Evolutionary conservation across 495 filamentous ascomycete species (phyloP).

Genomic region (Daldinia loculata): DNA sequence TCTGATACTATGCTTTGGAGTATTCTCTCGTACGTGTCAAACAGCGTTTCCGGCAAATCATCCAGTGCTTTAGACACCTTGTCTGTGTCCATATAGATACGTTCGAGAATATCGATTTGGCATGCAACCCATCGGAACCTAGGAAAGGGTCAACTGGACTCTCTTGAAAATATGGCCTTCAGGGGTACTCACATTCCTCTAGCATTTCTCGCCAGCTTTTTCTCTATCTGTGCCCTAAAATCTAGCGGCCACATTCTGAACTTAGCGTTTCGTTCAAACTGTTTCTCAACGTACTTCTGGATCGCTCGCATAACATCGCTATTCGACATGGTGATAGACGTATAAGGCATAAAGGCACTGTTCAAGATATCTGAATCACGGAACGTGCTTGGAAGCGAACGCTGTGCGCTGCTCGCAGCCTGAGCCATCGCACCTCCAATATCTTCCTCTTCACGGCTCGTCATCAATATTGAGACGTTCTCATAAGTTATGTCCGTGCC

Average conservation of each 20-base stretch:
- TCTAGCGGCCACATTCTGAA: constrained; percentile 37
- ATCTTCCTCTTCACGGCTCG: constrained; percentile 54
- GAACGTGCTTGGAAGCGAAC: too few species aligned
- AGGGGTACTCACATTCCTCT: constrained; percentile 52
- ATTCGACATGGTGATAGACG: constrained; percentile 50
- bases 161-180: not conserved
- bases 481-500: constrained; percentile 44
- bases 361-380: not conserved
- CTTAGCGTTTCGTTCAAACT: constrained; percentile 23
- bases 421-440: constrained; percentile 42
- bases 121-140: constrained; percentile 60
- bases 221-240: constrained; percentile 44
- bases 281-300: constrained; percentile 38
- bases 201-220: constrained; percentile 43
- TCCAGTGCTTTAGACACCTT: constrained; percentile 42
- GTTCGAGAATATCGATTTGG: constrained; percentile 53
- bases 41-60: constrained; percentile 49
- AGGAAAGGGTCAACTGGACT: constrained; percentile 3
- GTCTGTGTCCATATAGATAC: constrained; percentile 24
- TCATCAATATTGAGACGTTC: constrained; percentile 51
- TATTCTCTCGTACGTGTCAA: constrained; percentile 54
- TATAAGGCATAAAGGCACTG: not conserved
- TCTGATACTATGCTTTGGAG: constrained; percentile 42
- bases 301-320: constrained; percentile 48
- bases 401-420: constrained; percentile 19